Evolutionary conservation across 768 basidiomycete species (phyloP).

Genomic region (Boletus sp.): DNA sequence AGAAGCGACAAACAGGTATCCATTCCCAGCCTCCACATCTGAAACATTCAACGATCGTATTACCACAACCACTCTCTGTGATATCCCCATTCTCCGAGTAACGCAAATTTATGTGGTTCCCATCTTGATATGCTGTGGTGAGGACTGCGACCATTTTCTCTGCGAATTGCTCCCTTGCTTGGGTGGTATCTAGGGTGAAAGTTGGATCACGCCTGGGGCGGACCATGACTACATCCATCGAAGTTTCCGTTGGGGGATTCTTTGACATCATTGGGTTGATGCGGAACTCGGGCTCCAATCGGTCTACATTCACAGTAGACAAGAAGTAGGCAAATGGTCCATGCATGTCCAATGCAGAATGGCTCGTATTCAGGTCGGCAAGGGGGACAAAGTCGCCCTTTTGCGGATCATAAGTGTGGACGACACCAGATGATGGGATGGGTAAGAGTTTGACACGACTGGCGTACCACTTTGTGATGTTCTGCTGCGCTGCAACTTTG

Average conservation of each 20-base stretch:
- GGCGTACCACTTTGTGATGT: constrained; percentile 70
- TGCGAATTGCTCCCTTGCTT: constrained; percentile 49
- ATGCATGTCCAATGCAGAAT: constrained; percentile 44
- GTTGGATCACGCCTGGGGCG: constrained; percentile 66
- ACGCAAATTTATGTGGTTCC: constrained; percentile 61
- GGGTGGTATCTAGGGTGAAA: constrained; percentile 39
- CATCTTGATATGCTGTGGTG: constrained; percentile 72
- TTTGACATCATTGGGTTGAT: constrained; percentile 63
- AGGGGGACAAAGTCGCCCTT: constrained; percentile 48
- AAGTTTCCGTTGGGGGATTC: constrained; percentile 42
- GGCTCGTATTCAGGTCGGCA: constrained; percentile 32
- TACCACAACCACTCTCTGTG: constrained; percentile 43
- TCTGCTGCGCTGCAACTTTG: constrained; percentile 78
- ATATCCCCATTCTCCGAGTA: constrained; percentile 50
- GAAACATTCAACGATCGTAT: constrained; percentile 70
- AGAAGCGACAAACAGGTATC: constrained; percentile 61
- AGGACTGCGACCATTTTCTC: constrained; percentile 54
- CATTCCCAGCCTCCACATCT: constrained; percentile 84
- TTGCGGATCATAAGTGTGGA: constrained; percentile 62
- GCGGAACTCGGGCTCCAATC: constrained; percentile 80
- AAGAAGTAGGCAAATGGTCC: constrained; percentile 90
- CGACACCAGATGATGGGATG: constrained; percentile 34
- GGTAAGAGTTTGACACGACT: constrained; percentile 59
- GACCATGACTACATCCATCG: constrained; percentile 74
- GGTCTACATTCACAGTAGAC: constrained; percentile 77